Evolutionary conservation across 1,284 basidiomycete species (phyloP).

Genomic region (Afroboletus lepidellus): DNA sequence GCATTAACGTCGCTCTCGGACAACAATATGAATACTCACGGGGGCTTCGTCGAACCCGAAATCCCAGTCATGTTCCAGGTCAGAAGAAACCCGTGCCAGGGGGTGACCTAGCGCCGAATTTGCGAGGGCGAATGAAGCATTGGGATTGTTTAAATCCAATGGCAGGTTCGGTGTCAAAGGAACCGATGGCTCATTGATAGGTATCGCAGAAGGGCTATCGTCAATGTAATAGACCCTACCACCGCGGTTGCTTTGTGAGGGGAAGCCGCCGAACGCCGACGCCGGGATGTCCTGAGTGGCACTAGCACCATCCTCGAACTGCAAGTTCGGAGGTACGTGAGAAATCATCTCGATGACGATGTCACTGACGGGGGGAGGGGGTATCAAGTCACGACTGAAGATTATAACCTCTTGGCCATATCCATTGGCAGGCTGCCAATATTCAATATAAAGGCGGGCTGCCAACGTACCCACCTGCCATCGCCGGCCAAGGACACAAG

Average conservation of each 20-base stretch:
- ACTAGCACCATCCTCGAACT: neutral
- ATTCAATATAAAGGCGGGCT: neutral
- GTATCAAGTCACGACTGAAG: neutral
- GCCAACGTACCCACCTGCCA: conserved; percentile 1
- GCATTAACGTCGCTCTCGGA: neutral
- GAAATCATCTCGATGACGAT: conserved; percentile 1
- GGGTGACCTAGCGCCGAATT: too few species aligned
- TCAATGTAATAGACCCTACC: neutral
- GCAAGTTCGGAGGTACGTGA: too few species aligned
- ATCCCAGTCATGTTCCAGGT: neutral
- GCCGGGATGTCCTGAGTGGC: neutral
- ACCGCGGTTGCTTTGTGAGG: neutral
- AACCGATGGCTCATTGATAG: neutral
- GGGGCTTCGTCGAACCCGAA: neutral
- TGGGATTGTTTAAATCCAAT: neutral
- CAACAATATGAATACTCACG: conserved; percentile 6
- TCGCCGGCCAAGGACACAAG: neutral
- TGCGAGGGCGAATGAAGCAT: neutral
- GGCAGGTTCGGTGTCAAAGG: neutral
- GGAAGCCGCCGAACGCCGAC: too few species aligned
- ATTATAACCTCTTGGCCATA: conserved; percentile 10
- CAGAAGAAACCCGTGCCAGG: neutral
- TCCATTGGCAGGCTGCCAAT: conserved; percentile 13
- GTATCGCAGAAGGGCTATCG: neutral
- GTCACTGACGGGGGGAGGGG: neutral